Percentiles rank a stretch among this genome's conserved stretches.
phyloP scores from a whole-genome alignment of 2,329 filamentous ascomycete species.

The Metarhizium guizhouense region DNA sequence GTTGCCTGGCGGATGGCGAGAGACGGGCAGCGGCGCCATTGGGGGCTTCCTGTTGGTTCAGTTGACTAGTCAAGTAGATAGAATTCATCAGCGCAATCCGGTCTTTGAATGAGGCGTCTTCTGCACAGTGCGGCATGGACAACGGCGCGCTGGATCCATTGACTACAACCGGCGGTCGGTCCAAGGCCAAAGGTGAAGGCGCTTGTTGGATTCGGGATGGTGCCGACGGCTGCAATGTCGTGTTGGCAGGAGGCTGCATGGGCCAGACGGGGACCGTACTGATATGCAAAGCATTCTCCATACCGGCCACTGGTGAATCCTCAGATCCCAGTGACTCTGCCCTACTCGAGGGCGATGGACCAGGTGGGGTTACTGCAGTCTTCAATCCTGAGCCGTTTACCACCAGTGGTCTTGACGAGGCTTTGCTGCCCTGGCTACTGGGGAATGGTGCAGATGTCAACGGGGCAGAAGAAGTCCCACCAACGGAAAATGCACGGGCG shows the following conservation, averaged over 20 bases:
- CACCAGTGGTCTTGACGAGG: conserved; percentile 37
- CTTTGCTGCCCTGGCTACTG: conserved; percentile 21
- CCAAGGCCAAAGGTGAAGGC: conserved; percentile 11
- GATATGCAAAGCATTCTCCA: conserved; percentile 21
- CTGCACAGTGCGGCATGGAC: conserved; percentile 11
- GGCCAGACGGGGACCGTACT: conserved; percentile 8
- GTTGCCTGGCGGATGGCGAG: conserved; percentile 26
- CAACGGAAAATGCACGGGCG: conserved; percentile 33
- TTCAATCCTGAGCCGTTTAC: conserved; percentile 40
- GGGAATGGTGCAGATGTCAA: conserved; percentile 28
- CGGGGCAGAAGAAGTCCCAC: conserved; percentile 30
- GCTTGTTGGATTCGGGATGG: background rate
- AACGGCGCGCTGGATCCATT: conserved; percentile 23
- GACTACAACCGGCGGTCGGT: conserved; percentile 23
- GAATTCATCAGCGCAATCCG: conserved; percentile 31
- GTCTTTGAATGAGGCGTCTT: conserved; percentile 33
- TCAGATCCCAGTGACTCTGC: conserved; percentile 13
- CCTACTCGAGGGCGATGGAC: conserved; percentile 12
- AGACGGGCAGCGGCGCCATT: conserved; percentile 19
- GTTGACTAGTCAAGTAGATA: conserved; percentile 17
- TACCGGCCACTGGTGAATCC: conserved; percentile 9
- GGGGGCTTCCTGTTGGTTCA: conserved; percentile 21
- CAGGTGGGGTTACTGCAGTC: conserved; percentile 15
- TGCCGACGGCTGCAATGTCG: conserved; percentile 2
- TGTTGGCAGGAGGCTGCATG: background rate